These are phyloP conservation scores for Rhododendron mucronatum DNA, from an alignment of 148 eudicot genomes.

Conservation along the genomic window DNA sequence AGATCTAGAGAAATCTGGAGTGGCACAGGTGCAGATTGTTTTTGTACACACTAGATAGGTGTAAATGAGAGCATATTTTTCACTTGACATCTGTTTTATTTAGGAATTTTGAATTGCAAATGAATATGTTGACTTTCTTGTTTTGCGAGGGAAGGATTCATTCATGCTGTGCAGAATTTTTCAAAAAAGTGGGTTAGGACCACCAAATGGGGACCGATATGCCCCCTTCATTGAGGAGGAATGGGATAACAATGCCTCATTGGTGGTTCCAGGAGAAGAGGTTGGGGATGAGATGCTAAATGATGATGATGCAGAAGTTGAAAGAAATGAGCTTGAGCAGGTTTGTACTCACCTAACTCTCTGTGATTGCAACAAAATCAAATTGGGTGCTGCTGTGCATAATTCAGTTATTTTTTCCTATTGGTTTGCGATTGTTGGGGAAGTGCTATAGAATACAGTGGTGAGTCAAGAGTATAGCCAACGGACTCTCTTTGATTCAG, in stretches of 20 bases:
- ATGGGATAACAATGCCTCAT: slow-evolving; percentile 31
- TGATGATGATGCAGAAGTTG: slow-evolving; percentile 51
- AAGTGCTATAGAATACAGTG: not conserved
- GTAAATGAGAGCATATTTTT: not conserved
- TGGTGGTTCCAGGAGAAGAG: slow-evolving; percentile 54
- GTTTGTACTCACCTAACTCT: slow-evolving; percentile 8
- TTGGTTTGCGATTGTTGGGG: not conserved
- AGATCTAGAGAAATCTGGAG: slow-evolving; percentile 22
- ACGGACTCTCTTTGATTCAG: not conserved
- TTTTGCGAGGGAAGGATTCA: slow-evolving; percentile 40
- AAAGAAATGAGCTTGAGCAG: slow-evolving; percentile 32
- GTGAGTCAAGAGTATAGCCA: not conserved
- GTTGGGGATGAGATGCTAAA: slow-evolving; percentile 46
- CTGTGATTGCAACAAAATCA: not conserved
- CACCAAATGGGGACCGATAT: slow-evolving; percentile 38
- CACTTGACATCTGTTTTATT: not conserved
- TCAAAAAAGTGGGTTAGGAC: slow-evolving; percentile 42
- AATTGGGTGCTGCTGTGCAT: not conserved
- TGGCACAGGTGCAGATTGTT: slow-evolving; percentile 22
- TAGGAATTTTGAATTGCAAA: slow-evolving; percentile 4
- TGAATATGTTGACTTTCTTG: not conserved
- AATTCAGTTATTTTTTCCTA: not conserved
- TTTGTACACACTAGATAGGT: not conserved
- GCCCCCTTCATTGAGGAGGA: slow-evolving; percentile 43
- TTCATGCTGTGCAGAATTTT: slow-evolving; percentile 36